These are phyloP conservation scores for Letharia lupina DNA, from an alignment of 495 filamentous ascomycete species.

Conservation along the genomic window DNA sequence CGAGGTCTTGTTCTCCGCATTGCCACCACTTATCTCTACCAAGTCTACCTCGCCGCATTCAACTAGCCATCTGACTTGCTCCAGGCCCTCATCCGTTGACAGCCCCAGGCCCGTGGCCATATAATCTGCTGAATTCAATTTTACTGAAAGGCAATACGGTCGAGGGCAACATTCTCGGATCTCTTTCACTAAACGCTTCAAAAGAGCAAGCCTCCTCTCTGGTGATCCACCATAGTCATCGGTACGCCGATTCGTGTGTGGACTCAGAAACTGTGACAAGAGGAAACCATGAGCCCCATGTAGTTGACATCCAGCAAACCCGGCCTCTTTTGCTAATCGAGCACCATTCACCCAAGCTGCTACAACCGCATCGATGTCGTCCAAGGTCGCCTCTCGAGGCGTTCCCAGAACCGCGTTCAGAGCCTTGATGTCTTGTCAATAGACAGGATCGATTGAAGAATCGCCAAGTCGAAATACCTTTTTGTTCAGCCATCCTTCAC, in stretches of 20 bases:
- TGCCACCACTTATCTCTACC: slow-evolving; percentile 21
- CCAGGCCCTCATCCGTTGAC: slow-evolving; percentile 19
- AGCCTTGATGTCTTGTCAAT: slow-evolving; percentile 13
- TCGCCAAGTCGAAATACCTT: neutral
- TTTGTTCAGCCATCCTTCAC: slow-evolving; percentile 28
- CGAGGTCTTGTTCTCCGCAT: slow-evolving; percentile 21
- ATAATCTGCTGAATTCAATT: slow-evolving; percentile 27
- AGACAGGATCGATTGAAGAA: neutral
- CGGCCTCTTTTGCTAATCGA: slow-evolving; percentile 52
- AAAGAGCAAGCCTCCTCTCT: slow-evolving; percentile 36
- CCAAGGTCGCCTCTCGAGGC: slow-evolving; percentile 37
- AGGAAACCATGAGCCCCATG: slow-evolving; percentile 55
- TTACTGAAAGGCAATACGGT: slow-evolving; percentile 23
- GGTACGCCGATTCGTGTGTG: slow-evolving; percentile 37
- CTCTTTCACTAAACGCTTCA: slow-evolving; percentile 21
- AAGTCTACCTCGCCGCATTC: slow-evolving; percentile 24
- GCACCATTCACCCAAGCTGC: slow-evolving; percentile 53
- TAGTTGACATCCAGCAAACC: slow-evolving; percentile 56
- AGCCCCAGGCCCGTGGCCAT: slow-evolving; percentile 22
- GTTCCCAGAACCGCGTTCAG: slow-evolving; percentile 27
- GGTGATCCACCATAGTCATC: slow-evolving; percentile 44
- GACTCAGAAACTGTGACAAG: slow-evolving; percentile 48
- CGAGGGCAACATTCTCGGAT: slow-evolving; percentile 22
- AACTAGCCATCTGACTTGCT: slow-evolving; percentile 24
- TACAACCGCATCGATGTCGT: slow-evolving; percentile 57